These are phyloP conservation scores for Collybia sp. DNA, from an alignment of 768 basidiomycete genomes.

Conservation along the genomic window DNA sequence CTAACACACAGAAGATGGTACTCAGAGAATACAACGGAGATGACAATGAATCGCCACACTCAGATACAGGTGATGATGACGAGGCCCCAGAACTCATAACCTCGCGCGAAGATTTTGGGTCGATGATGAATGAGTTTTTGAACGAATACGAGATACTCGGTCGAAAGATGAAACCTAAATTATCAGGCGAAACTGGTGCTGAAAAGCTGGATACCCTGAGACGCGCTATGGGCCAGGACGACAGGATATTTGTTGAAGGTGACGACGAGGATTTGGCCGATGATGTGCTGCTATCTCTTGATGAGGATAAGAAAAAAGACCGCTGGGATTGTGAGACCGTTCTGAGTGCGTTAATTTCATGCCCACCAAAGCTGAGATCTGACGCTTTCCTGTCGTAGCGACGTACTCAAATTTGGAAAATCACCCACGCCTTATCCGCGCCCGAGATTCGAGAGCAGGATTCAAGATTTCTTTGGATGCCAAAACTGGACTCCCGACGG, in stretches of 20 bases:
- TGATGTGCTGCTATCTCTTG: slow-evolving; percentile 30
- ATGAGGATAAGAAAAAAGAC: slow-evolving; percentile 61
- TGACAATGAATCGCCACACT: slow-evolving; percentile 21
- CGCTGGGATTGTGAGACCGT: slow-evolving; percentile 98
- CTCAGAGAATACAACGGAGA: slow-evolving; percentile 75
- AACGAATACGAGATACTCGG: slow-evolving; percentile 88
- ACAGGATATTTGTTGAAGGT: slow-evolving; percentile 40
- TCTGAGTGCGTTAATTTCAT: slow-evolving; percentile 57
- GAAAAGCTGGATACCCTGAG: slow-evolving; percentile 83
- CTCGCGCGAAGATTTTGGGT: slow-evolving; percentile 83
- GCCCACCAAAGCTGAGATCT: neutral
- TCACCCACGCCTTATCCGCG: slow-evolving; percentile 85
- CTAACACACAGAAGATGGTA: slow-evolving; percentile 49
- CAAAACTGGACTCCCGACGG: slow-evolving; percentile 70
- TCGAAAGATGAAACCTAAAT: slow-evolving; percentile 75
- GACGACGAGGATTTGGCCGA: slow-evolving; percentile 43
- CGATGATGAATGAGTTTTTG: slow-evolving; percentile 91
- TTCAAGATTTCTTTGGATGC: slow-evolving; percentile 70
- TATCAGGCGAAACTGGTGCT: slow-evolving; percentile 65
- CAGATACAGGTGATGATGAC: slow-evolving; percentile 41
- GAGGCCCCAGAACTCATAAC: slow-evolving; percentile 73
- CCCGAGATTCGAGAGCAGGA: slow-evolving; percentile 46
- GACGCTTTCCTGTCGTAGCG: slow-evolving; percentile 40
- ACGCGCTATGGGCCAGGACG: slow-evolving; percentile 68
- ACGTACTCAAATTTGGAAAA: slow-evolving; percentile 98